phyloP scores from a whole-genome alignment of 2,329 filamentous ascomycete genomes.

The Pleomassaria siparia region DNA sequence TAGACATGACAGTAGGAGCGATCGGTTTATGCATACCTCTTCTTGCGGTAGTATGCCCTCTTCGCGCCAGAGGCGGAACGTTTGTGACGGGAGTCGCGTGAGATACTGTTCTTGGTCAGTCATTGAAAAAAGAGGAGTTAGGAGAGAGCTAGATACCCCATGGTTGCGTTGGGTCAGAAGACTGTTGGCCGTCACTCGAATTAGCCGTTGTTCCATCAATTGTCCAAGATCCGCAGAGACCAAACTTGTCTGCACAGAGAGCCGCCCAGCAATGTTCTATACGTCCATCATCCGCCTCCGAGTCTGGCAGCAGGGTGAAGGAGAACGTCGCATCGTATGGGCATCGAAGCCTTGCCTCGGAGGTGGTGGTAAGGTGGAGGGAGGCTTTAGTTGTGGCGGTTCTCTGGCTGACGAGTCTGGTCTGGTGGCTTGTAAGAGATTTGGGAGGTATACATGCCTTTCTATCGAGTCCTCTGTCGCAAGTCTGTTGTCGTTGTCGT shows the following conservation, averaged over 20 bases:
- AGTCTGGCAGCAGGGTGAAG: not conserved
- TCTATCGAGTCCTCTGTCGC: slow-evolving; percentile 38
- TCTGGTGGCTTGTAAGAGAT: not conserved
- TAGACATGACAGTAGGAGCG: slow-evolving; percentile 66
- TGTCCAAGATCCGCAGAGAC: not conserved
- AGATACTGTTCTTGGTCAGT: slow-evolving; percentile 71
- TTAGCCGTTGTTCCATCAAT: slow-evolving; percentile 26
- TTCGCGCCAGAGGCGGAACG: slow-evolving; percentile 98
- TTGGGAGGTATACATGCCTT: slow-evolving; percentile 28
- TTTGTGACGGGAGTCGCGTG: slow-evolving; percentile 99
- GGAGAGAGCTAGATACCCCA: slow-evolving; percentile 48
- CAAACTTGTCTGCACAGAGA: slow-evolving; percentile 1
- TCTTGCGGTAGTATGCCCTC: slow-evolving; percentile 61
- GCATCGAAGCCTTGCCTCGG: not conserved
- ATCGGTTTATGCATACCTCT: slow-evolving; percentile 61
- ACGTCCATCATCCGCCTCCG: not conserved
- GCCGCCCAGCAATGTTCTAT: not conserved
- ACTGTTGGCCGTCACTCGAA: slow-evolving; percentile 31
- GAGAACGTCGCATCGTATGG: not conserved
- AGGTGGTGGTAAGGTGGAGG: not conserved
- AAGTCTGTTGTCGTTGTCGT: slow-evolving; percentile 37
- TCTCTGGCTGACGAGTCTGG: not conserved
- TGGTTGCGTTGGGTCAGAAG: slow-evolving; percentile 54
- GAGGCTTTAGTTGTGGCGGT: not conserved
- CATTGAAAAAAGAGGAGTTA: slow-evolving; percentile 6